Conservation (phyloP, 495 filamentous ascomycete genomes). For the Chlorociboria aeruginascens region DNA sequence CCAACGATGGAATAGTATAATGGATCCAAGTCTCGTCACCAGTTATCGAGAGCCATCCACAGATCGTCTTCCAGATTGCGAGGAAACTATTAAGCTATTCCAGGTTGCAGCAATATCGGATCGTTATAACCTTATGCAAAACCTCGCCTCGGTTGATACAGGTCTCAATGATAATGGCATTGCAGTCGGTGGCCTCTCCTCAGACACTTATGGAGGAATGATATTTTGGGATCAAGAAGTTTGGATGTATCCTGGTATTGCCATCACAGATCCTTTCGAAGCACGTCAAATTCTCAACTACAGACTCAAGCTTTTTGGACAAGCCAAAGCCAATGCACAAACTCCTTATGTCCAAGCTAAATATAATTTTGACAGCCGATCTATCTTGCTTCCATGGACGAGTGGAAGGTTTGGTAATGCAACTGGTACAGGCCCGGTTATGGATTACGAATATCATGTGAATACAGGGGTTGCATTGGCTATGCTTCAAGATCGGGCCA, state of each 20-base stretch:
- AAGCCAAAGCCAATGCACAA: slow-evolving; percentile 35
- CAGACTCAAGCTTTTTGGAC: slow-evolving; percentile 27
- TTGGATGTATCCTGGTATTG: slow-evolving; percentile 43
- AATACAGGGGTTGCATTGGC: slow-evolving; percentile 60
- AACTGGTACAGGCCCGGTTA: slow-evolving; percentile 41
- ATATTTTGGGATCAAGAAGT: slow-evolving; percentile 38
- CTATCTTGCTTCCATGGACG: slow-evolving; percentile 41
- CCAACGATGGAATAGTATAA: slow-evolving; percentile 30
- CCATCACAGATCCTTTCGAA: slow-evolving; percentile 31
- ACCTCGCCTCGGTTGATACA: slow-evolving; percentile 26
- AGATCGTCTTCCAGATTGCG: slow-evolving; percentile 43
- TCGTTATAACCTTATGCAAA: slow-evolving; percentile 56
- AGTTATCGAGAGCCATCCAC: slow-evolving; percentile 40
- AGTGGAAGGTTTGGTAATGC: slow-evolving; percentile 41
- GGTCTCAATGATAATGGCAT: slow-evolving; percentile 37
- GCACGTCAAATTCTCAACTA: slow-evolving; percentile 35
- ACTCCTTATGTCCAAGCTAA: slow-evolving; percentile 3
- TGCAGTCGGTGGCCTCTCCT: slow-evolving; percentile 35
- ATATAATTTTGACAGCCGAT: slow-evolving; percentile 27
- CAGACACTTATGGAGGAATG: slow-evolving; percentile 39
- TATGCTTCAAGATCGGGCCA: slow-evolving; percentile 31
- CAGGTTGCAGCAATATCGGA: slow-evolving; percentile 52
- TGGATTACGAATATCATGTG: slow-evolving; percentile 47
- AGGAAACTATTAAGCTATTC: slow-evolving; percentile 43
- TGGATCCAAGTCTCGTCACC: slow-evolving; percentile 43